Conservation (phyloP, 129 eudicot species). For the Flaveria ramosissima region DNA sequence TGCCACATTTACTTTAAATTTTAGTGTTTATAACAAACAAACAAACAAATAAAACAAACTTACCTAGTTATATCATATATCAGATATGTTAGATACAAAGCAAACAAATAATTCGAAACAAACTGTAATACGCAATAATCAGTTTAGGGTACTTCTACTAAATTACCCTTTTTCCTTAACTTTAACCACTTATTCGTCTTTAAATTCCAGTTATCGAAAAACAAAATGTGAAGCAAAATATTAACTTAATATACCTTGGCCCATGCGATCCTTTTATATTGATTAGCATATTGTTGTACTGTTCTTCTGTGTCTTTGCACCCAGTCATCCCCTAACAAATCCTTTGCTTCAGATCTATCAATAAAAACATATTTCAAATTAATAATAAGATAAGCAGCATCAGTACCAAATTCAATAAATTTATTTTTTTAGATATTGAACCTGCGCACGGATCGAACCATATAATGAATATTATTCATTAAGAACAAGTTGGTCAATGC, state of each 20-base stretch:
- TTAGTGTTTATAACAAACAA: no score
- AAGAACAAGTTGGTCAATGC: conserved; percentile 85
- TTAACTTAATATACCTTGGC: conserved; percentile 56
- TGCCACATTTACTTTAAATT: no score
- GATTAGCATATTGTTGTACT: conserved; percentile 98
- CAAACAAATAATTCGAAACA: not conserved
- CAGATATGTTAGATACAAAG: not conserved
- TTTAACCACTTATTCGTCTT: not conserved
- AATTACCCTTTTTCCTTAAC: not conserved
- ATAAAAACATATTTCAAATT: not conserved
- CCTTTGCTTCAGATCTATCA: conserved; percentile 93
- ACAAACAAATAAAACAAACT: no score
- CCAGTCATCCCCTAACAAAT: conserved; percentile 97
- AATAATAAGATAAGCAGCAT: not conserved
- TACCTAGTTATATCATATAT: no score
- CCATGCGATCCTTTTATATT: conserved; percentile 94
- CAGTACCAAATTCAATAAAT: conserved; percentile 4
- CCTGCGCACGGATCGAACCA: conserved; percentile 99
- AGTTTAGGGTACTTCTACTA: not conserved
- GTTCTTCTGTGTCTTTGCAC: conserved; percentile 91
- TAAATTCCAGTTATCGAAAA: not conserved
- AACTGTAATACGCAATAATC: not conserved
- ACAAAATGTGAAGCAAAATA: conserved; percentile 2
- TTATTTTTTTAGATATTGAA: conserved; percentile 19
- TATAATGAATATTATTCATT: conserved; percentile 94